Base-by-base conservation (phyloP, 345 rosid species). In the Salix udensis region DNA sequence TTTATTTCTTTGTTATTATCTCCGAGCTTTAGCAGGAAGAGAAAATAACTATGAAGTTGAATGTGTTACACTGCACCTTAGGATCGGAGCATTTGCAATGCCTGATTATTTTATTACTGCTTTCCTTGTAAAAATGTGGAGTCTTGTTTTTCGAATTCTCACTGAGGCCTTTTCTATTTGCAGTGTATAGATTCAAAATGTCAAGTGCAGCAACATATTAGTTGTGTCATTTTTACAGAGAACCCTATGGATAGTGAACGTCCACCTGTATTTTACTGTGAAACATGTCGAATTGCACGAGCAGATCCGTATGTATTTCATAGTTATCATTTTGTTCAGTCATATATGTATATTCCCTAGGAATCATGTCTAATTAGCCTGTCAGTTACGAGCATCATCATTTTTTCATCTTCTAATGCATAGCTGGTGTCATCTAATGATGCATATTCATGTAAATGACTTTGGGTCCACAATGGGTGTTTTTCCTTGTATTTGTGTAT, bases 251-350 rank as follows among this genome's bases (percentile, higher is more conserved):
- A 80, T 14, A 72, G 37, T 67, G 62, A 66, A 70, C 74, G 72
- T 60, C 72, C 84, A 8, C 37, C 81, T 66, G 50, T 13, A 40
- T 85, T 75, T 76, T 76, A 72, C 75, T 85, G 88, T 61, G 84
- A 82, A 76, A 80, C 76, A 44, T 85, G 88, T 73, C 82, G 88
- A 74, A 67, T 85, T 64, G 74, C 36, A 67, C 83, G 84, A 40
- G 85, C 88, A 9, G 88, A 85, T 78, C 88, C 88, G 88, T 85
- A 80, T 21, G 88, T 75, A 70, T 78, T 70, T 75, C 76, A 2
- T 42, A 21, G 3, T 19, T 46, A 34, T 16, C 21, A 13, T 61
- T 19, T 48, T 70, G 18, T 44, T 42, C n/a, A 31, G 52, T 68
- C 44, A n/a, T 68, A n/a, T 14, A 14, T 40, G 24, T 37, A 8